phyloP scores from a whole-genome alignment of 768 basidiomycete genomes.

The Boletus bicolor region DNA sequence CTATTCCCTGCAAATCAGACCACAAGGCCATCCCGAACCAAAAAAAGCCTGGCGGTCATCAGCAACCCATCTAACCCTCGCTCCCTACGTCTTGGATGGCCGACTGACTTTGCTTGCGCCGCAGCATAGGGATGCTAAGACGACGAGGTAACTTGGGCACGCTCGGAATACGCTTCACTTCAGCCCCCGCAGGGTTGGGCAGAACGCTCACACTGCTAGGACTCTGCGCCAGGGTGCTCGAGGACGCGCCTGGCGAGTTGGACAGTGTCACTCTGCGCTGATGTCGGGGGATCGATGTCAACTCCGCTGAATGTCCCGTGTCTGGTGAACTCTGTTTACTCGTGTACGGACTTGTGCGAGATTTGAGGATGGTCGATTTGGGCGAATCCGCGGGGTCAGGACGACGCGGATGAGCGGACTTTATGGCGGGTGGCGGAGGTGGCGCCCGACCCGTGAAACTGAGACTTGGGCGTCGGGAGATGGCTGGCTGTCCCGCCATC shows the following conservation, averaged over 20 bases:
- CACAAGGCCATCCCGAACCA: neutral
- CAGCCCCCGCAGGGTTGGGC: neutral
- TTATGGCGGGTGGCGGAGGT: neutral
- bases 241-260: constrained; percentile 6
- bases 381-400: constrained; percentile 8
- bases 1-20: neutral
- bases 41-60: neutral
- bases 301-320: neutral
- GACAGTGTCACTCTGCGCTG: constrained; percentile 24
- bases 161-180: constrained; percentile 17
- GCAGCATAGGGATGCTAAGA: constrained; percentile 28
- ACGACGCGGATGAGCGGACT: neutral
- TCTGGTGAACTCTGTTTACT: constrained; percentile 6
- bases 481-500: neutral
- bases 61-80: neutral
- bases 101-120: constrained; percentile 26
- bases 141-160: constrained; percentile 26
- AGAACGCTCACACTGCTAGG: neutral
- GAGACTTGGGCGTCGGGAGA: constrained; percentile 16
- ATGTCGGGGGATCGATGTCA: constrained; percentile 1
- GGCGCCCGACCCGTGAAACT: neutral
- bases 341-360: constrained; percentile 1
- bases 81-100: neutral
- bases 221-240: neutral
- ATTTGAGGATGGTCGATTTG: constrained; percentile 16